Conservation (phyloP, 306 rosid species). For the Lupinus albus region DNA sequence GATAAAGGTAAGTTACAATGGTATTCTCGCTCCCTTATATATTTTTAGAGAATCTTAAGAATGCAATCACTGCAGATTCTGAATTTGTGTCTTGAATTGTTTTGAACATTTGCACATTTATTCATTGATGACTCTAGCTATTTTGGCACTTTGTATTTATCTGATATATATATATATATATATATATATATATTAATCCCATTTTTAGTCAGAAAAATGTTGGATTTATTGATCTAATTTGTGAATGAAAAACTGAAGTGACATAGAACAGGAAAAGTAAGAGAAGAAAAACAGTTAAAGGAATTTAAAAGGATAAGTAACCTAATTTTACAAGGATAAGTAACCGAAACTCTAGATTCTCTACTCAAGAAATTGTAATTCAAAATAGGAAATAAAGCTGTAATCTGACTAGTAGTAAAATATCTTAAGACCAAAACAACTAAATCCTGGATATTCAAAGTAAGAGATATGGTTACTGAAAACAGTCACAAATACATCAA, state of each 20-base stretch:
- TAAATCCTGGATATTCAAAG: not conserved
- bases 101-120: conserved; percentile 14
- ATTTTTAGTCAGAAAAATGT: conserved; percentile 8
- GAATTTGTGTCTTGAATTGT: conserved; percentile 18
- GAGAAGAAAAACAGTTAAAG: conserved; percentile 9
- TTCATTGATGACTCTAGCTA: conserved; percentile 17
- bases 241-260: too few species aligned
- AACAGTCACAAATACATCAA: conserved; percentile 31
- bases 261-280: not conserved
- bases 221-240: conserved; percentile 6
- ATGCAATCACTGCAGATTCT: conserved; percentile 6
- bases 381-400: not conserved
- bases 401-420: not conserved
- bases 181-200: conserved; percentile 6
- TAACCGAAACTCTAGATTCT: too few species aligned
- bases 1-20: conserved; percentile 60
- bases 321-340: too few species aligned
- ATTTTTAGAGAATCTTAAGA: conserved; percentile 12
- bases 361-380: too few species aligned
- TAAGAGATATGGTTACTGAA: not conserved
- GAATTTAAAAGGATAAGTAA: too few species aligned
- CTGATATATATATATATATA: not conserved
- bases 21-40: conserved; percentile 28
- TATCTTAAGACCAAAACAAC: not conserved
- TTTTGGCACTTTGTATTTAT: not conserved